These are phyloP conservation scores for Picochlorum sp. DNA, from an alignment of 139 green algal genomes.

Conservation along the genomic window DNA sequence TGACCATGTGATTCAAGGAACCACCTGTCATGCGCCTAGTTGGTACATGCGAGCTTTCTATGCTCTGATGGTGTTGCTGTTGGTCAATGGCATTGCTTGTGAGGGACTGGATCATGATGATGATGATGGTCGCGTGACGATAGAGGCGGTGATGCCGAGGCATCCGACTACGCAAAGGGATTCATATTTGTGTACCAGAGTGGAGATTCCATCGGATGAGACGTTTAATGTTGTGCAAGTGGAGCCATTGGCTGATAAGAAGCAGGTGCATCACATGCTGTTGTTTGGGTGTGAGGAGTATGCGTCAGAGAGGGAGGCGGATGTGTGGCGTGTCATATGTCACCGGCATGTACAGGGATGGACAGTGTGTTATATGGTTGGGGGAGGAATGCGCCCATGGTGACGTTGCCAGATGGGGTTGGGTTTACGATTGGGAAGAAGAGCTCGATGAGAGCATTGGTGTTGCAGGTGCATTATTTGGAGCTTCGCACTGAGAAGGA, in stretches of 20 bases:
- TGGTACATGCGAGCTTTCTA: no score
- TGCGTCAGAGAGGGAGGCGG: constrained; percentile 13
- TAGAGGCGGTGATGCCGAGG: not conserved
- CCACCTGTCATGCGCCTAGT: no score
- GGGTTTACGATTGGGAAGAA: constrained; percentile 56
- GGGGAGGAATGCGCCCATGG: constrained; percentile 63
- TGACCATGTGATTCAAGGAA: no score
- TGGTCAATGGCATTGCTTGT: no score
- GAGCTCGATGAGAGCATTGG: constrained; percentile 43
- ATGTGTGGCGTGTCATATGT: constrained; percentile 53
- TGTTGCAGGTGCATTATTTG: constrained; percentile 79
- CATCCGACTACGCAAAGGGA: constrained; percentile 13
- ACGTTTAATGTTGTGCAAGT: constrained; percentile 60
- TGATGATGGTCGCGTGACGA: not conserved
- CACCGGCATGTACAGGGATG: constrained; percentile 15
- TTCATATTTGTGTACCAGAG: constrained; percentile 53
- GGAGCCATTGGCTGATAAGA: constrained; percentile 45
- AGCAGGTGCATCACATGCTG: constrained; percentile 82
- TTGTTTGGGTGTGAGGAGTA: constrained; percentile 64
- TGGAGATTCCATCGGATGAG: constrained; percentile 34
- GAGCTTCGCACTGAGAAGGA: constrained; percentile 38
- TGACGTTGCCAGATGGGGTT: constrained; percentile 53
- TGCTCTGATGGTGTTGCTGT: no score
- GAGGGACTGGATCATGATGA: no score
- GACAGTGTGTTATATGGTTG: constrained; percentile 69